These are phyloP conservation scores for Suhomyces coccinellae DNA, from an alignment of 1,139 yeast species.

Conservation along the genomic window DNA sequence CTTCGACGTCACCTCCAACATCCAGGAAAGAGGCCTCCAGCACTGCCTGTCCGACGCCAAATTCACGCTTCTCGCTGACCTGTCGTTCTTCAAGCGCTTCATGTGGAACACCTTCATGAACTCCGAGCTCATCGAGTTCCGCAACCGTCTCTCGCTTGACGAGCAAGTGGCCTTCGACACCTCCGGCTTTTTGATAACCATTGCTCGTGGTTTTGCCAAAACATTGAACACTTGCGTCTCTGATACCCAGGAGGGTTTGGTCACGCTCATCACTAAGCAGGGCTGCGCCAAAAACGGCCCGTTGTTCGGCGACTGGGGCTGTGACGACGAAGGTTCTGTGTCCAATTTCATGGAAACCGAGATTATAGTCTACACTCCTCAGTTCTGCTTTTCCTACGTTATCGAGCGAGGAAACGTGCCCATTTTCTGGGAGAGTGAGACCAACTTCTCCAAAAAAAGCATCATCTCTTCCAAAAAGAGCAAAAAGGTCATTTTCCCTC, in stretches of 20 bases:
- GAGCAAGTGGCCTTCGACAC: conserved; percentile 55
- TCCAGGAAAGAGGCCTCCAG: conserved; percentile 55
- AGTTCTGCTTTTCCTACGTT: conserved; percentile 56
- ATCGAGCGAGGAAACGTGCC: conserved; percentile 72
- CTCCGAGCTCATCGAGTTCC: conserved; percentile 56
- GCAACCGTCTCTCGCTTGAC: conserved; percentile 51
- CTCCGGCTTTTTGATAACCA: conserved; percentile 57
- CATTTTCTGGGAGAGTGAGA: conserved; percentile 59
- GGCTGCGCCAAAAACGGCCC: conserved; percentile 61
- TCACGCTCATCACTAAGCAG: conserved; percentile 68
- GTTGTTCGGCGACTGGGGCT: conserved; percentile 66
- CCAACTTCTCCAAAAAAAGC: conserved; percentile 41
- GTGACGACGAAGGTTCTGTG: conserved; percentile 71
- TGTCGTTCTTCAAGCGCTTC: conserved; percentile 53
- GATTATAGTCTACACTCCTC: conserved; percentile 54
- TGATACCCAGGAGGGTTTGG: conserved; percentile 40
- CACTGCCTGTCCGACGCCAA: conserved; percentile 25
- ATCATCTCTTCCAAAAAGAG: conserved; percentile 44
- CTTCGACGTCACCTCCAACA: conserved; percentile 61
- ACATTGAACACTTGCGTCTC: conserved; percentile 50
- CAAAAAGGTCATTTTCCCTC: conserved; percentile 49
- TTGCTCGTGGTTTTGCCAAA: conserved; percentile 67
- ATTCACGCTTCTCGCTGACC: conserved; percentile 40
- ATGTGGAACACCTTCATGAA: conserved; percentile 68
- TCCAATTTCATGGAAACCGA: conserved; percentile 71